These are phyloP conservation scores for Cicer bijugum DNA, from an alignment of 306 rosid genomes.

Conservation along the genomic window DNA sequence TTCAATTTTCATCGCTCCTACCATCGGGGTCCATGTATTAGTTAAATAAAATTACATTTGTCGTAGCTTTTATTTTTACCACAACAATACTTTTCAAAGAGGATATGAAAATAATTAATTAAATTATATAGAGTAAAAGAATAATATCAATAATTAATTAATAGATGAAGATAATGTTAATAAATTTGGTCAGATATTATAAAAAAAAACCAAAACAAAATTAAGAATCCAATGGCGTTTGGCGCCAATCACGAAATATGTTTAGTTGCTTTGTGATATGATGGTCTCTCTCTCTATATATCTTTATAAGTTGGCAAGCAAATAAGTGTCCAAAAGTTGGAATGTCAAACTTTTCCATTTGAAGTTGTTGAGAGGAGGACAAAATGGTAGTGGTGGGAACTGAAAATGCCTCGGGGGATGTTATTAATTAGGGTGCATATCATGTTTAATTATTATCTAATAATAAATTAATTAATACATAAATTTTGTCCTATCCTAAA, in stretches of 20 bases:
- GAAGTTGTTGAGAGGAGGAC: constrained; percentile 53
- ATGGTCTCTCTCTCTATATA: background rate
- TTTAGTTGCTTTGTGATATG: constrained; percentile 6
- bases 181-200: constrained; percentile 58
- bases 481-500: constrained; percentile 28
- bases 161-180: constrained; percentile 6
- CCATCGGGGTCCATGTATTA: too few relatives aligned
- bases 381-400: constrained; percentile 46
- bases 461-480: constrained; percentile 12
- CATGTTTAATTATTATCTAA: constrained; percentile 39
- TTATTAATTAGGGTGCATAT: constrained; percentile 47
- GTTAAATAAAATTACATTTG: too few relatives aligned
- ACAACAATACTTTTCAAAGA: too few relatives aligned
- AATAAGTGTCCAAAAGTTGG: constrained; percentile 26
- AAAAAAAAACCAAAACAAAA: constrained; percentile 42
- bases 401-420: constrained; percentile 56
- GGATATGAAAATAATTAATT: too few relatives aligned
- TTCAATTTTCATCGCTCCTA: too few relatives aligned
- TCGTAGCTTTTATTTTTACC: too few relatives aligned
- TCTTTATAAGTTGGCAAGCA: constrained; percentile 45
- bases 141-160: too few relatives aligned
- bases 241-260: constrained; percentile 74
- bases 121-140: too few relatives aligned
- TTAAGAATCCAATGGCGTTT: constrained; percentile 63
- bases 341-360: constrained; percentile 41